Conservation (phyloP, 208 protist species). For the Angomonas deanei region DNA sequence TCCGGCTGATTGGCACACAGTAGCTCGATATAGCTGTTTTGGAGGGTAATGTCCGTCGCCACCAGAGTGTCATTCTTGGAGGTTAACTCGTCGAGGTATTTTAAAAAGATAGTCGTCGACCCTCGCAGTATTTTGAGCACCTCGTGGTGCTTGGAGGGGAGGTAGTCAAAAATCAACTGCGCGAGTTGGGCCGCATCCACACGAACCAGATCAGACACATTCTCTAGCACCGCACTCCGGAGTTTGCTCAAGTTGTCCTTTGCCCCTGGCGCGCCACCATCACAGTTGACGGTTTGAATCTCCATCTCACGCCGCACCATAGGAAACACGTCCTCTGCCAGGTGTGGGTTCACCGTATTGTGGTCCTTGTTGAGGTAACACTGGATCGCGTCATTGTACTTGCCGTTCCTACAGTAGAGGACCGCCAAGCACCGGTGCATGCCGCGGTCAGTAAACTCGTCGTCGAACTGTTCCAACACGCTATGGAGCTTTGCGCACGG, state of each 20-base stretch:
- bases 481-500: constrained; percentile 11
- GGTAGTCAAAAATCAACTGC: constrained; percentile 66
- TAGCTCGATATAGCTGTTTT: constrained; percentile 84
- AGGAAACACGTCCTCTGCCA: constrained; percentile 48
- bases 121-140: constrained; percentile 56
- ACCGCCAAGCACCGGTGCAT: constrained; percentile 60
- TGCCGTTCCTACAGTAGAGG: constrained; percentile 29
- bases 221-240: constrained; percentile 50
- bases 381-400: constrained; percentile 60
- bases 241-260: constrained; percentile 20
- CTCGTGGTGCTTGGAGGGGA: constrained; percentile 59
- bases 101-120: constrained; percentile 53
- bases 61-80: constrained; percentile 36
- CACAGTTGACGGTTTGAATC: not conserved
- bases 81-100: constrained; percentile 71
- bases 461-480: constrained; percentile 27
- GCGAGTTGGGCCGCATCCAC: constrained; percentile 56
- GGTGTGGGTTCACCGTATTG: constrained; percentile 27
- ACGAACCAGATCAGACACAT: constrained; percentile 37
- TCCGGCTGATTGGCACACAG: constrained; percentile 47
- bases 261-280: not conserved
- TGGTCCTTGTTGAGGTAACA: constrained; percentile 50
- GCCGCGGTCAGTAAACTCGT: constrained; percentile 34
- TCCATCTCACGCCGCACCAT: constrained; percentile 49
- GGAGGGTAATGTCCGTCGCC: constrained; percentile 47